Percentiles rank a stretch among this genome's conserved stretches.
These are phyloP conservation scores for Litsea cubeba DNA, from an alignment of 164 flowering plant genomes.

Conservation along the genomic window DNA sequence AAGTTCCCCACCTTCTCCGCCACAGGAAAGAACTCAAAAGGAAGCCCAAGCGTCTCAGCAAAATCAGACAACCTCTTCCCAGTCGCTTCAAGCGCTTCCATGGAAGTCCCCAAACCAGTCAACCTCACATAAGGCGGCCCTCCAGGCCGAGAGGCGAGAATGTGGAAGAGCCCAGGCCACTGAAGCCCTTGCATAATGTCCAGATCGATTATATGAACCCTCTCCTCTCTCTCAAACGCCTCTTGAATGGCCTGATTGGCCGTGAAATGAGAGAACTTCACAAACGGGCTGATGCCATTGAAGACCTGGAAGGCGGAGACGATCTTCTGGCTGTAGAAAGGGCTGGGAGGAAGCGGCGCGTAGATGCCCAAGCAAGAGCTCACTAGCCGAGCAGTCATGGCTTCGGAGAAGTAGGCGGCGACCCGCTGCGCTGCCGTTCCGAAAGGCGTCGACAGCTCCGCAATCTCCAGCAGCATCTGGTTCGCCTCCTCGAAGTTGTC, in stretches of 20 bases:
- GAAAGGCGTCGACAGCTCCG: conserved; percentile 80
- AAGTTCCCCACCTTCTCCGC: conserved; percentile 86
- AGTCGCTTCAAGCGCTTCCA: conserved; percentile 80
- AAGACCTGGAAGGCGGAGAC: conserved; percentile 90
- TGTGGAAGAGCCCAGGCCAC: conserved; percentile 96
- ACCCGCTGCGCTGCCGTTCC: conserved; percentile 96
- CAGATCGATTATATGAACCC: conserved; percentile 92
- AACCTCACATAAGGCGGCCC: conserved; percentile 84
- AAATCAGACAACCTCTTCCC: conserved; percentile 92
- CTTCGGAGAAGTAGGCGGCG: conserved; percentile 97
- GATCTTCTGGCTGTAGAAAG: conserved; percentile 53
- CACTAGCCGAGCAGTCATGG: conserved; percentile 83
- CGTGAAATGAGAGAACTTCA: conserved; percentile 96
- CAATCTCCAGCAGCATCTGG: conserved; percentile 72
- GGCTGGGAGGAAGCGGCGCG: conserved; percentile 41
- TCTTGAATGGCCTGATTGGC: conserved; percentile 95
- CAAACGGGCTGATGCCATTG: conserved; percentile 96
- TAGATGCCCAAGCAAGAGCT: conserved; percentile 72
- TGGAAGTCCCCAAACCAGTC: conserved; percentile 79
- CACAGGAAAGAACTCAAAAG: conserved; percentile 80
- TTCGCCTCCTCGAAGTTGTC: conserved; percentile 81
- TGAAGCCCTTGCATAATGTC: conserved; percentile 98
- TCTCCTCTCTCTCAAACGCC: conserved; percentile 89
- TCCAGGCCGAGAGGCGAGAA: conserved; percentile 84
- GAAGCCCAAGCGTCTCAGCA: conserved; percentile 79